Conservation (phyloP, 495 filamentous ascomycete genomes). For the Thermothielavioides terrestris region DNA sequence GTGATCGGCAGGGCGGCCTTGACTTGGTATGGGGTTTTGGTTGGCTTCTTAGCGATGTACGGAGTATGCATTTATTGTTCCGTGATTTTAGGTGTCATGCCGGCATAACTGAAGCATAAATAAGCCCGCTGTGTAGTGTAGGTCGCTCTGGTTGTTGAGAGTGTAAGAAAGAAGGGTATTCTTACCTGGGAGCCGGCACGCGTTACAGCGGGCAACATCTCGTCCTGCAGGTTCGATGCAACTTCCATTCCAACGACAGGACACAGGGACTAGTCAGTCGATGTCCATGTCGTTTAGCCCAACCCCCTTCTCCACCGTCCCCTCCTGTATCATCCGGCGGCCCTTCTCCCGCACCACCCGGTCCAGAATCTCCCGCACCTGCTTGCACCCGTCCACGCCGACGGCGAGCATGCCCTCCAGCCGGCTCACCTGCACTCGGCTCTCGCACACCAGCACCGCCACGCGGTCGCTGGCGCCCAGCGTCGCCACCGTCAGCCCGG, state of each 20-base stretch:
- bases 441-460: constrained; percentile 74
- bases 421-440: constrained; percentile 61
- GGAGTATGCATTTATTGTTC: neutral
- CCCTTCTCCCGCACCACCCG: constrained; percentile 59
- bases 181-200: constrained; percentile 3
- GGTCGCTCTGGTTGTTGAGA: neutral
- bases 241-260: neutral
- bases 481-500: constrained; percentile 78
- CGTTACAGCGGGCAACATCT: too few species aligned
- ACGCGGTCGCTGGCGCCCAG: constrained; percentile 66
- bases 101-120: neutral
- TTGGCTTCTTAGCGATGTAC: constrained; percentile 3
- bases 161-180: neutral
- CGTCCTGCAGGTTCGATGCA: too few species aligned
- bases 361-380: constrained; percentile 71
- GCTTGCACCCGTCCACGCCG: constrained; percentile 83
- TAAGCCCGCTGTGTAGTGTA: neutral
- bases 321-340: constrained; percentile 52
- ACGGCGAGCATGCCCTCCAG: constrained; percentile 88
- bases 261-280: constrained; percentile 19
- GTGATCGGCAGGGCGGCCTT: too few species aligned
- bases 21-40: too few species aligned
- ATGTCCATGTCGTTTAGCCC: constrained; percentile 38
- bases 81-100: neutral
- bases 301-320: constrained; percentile 37